Conservation (phyloP, 495 filamentous ascomycete genomes). For the Penicillium tannophilum region DNA sequence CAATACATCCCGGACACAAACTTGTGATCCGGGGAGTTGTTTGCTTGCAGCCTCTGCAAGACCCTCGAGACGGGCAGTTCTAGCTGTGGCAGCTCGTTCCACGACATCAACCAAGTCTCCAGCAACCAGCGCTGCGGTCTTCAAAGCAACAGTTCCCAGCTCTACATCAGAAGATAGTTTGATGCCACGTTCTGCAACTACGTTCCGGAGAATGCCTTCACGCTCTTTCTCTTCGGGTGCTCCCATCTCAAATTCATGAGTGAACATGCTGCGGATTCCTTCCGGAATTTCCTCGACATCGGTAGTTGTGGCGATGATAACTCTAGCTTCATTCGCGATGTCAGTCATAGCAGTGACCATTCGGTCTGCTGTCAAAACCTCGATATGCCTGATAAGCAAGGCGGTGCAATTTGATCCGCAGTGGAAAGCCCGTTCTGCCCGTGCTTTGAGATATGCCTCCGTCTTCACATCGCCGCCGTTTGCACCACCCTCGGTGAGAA, state of each 20-base stretch:
- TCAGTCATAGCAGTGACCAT: constrained; percentile 83
- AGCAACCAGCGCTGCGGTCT: constrained; percentile 93
- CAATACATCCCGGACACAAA: constrained; percentile 78
- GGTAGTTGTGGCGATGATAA: constrained; percentile 89
- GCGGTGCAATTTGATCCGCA: constrained; percentile 83
- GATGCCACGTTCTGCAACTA: constrained; percentile 74
- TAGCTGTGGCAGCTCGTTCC: constrained; percentile 79
- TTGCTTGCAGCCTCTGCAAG: constrained; percentile 55
- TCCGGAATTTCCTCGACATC: constrained; percentile 93
- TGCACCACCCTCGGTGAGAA: constrained; percentile 82
- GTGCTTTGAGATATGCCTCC: constrained; percentile 81
- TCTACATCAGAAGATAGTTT: constrained; percentile 78
- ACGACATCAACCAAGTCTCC: constrained; percentile 94
- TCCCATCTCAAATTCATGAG: constrained; percentile 90
- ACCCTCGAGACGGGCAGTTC: constrained; percentile 68
- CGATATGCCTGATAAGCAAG: constrained; percentile 84
- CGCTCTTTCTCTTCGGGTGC: constrained; percentile 93
- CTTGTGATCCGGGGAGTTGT: constrained; percentile 35
- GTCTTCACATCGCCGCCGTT: constrained; percentile 91
- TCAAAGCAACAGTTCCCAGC: constrained; percentile 78
- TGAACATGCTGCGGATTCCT: constrained; percentile 85
- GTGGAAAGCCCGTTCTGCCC: constrained; percentile 83
- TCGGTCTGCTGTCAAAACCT: constrained; percentile 86
- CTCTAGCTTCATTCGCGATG: constrained; percentile 68
- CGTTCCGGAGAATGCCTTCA: constrained; percentile 78